These are phyloP conservation scores for Anisodus tanguticus DNA, from an alignment of 257 asterid genomes.

Conservation along the genomic window DNA sequence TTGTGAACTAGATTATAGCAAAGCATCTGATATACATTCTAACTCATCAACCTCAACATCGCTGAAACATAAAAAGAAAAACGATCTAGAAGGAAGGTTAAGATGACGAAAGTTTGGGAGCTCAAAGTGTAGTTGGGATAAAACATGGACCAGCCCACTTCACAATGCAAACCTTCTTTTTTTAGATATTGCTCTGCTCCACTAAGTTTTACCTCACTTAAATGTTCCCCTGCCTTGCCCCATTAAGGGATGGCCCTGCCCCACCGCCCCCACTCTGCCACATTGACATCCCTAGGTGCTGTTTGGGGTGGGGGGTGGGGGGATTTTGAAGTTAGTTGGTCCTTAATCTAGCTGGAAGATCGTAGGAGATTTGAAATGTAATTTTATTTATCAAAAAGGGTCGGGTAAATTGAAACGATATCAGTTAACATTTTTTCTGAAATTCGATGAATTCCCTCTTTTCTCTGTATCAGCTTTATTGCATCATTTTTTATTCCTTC, in stretches of 20 bases:
- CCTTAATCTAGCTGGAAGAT: neutral
- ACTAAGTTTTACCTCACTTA: too few species aligned
- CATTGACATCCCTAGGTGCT: too few species aligned
- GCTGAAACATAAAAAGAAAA: neutral
- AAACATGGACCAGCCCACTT: neutral
- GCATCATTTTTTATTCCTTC: neutral
- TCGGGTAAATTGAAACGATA: neutral
- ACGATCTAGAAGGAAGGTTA: neutral
- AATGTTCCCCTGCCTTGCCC: too few species aligned
- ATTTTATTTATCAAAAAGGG: neutral
- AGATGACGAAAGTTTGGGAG: neutral
- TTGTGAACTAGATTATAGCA: constrained; percentile 1
- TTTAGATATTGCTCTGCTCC: too few species aligned
- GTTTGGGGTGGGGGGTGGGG: too few species aligned
- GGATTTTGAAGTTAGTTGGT: neutral
- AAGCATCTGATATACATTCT: neutral
- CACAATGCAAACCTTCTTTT: neutral
- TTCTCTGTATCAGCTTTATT: neutral
- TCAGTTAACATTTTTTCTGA: neutral
- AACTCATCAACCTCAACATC: neutral
- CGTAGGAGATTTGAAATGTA: neutral
- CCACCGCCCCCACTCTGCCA: too few species aligned
- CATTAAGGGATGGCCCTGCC: too few species aligned
- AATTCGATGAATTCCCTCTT: neutral
- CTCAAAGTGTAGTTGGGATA: neutral